Conservation (phyloP, 768 basidiomycete genomes). For the Pisolithus orientalis region DNA sequence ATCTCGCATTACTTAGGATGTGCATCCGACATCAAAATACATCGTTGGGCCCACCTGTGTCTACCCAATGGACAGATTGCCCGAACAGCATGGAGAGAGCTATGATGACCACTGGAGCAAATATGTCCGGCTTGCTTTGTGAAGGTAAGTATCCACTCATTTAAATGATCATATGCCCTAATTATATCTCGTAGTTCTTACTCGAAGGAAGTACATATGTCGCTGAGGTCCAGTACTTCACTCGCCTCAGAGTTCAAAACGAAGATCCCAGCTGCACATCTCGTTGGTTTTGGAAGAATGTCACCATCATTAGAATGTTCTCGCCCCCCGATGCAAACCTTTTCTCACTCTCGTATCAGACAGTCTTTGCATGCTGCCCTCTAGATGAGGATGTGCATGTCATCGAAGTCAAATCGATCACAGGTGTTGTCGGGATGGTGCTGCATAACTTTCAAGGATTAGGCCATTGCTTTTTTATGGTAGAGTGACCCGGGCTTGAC, state of each 20-base stretch:
- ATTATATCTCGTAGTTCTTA: not conserved
- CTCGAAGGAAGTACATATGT: not conserved
- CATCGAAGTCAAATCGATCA: not conserved
- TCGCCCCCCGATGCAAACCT: not conserved
- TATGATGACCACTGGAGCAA: not conserved
- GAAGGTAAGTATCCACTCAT: not conserved
- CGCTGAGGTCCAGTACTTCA: not conserved
- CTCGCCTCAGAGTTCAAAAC: constrained; percentile 1
- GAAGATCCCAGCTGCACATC: not conserved
- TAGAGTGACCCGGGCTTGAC: not conserved
- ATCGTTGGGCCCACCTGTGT: constrained; percentile 13
- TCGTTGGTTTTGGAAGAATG: no score
- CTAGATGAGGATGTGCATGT: not conserved
- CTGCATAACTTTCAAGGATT: not conserved
- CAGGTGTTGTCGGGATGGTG: not conserved
- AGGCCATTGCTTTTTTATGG: not conserved
- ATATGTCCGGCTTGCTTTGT: not conserved
- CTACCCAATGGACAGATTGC: constrained; percentile 20
- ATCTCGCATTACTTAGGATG: not conserved
- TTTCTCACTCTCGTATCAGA: not conserved
- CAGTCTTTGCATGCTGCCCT: not conserved
- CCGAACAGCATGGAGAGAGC: constrained; percentile 2
- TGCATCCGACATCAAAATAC: not conserved
- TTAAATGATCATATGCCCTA: not conserved
- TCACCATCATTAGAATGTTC: not conserved